Conservation (phyloP, 2,329 filamentous ascomycete species). For the Venturia asperata region DNA sequence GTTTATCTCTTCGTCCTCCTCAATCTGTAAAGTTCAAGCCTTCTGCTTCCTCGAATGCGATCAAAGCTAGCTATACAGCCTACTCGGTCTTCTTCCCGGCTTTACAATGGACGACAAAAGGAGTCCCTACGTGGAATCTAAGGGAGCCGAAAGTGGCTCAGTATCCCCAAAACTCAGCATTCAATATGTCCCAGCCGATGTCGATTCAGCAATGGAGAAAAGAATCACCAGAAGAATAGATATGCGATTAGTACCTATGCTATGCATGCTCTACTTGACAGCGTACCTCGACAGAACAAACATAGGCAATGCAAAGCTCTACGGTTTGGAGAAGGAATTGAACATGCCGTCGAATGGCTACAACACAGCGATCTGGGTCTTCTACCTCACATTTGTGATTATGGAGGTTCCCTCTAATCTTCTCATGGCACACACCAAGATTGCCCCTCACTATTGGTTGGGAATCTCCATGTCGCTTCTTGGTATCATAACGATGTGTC, state of each 20-base stretch:
- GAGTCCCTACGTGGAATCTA: not conserved
- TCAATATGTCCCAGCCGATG: not conserved
- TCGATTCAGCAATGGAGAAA: slow-evolving; percentile 33
- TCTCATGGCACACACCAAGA: slow-evolving; percentile 30
- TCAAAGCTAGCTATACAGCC: too few species aligned
- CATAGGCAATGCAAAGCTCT: slow-evolving; percentile 62
- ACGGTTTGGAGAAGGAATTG: slow-evolving; percentile 54
- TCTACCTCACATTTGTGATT: slow-evolving; percentile 29
- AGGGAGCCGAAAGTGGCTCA: not conserved
- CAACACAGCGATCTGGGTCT: slow-evolving; percentile 34
- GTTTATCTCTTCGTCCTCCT: not conserved
- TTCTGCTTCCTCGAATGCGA: too few species aligned
- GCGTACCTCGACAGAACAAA: slow-evolving; percentile 65
- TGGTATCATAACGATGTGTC: slow-evolving; percentile 33
- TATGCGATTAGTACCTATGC: slow-evolving; percentile 48
- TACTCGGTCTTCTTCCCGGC: not conserved
- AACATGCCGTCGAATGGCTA: slow-evolving; percentile 40
- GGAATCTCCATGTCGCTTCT: slow-evolving; percentile 34
- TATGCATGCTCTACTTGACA: slow-evolving; percentile 60
- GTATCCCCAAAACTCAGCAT: not conserved
- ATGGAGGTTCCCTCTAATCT: slow-evolving; percentile 30
- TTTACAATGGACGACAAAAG: not conserved
- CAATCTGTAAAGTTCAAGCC: too few species aligned
- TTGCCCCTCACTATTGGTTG: slow-evolving; percentile 36
- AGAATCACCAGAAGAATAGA: slow-evolving; percentile 44